These are phyloP conservation scores for Zoysia pacifica DNA, from an alignment of 176 grass and related monocot species.

Conservation along the genomic window DNA sequence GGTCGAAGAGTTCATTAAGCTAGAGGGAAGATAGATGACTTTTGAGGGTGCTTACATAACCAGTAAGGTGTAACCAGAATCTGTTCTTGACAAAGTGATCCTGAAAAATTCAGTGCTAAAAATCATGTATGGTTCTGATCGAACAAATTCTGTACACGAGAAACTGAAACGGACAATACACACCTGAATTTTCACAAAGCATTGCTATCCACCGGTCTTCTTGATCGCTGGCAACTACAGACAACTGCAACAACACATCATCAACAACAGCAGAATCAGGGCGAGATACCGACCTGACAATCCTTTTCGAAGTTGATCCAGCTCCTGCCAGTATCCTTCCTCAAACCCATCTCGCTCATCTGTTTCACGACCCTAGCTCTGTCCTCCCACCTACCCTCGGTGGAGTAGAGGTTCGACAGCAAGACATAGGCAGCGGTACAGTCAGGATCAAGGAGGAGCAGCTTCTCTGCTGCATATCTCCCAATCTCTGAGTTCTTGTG, in stretches of 20 bases:
- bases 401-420: constrained; percentile 75
- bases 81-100: not conserved
- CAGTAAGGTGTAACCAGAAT: not conserved
- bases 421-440: constrained; percentile 66
- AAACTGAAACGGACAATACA: not conserved
- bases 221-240: constrained; percentile 45
- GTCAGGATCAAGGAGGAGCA: constrained; percentile 54
- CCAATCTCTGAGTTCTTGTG: constrained; percentile 63
- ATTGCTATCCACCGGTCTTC: constrained; percentile 44
- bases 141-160: not conserved
- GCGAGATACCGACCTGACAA: constrained; percentile 34
- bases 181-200: constrained; percentile 19
- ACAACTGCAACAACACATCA: constrained; percentile 47
- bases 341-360: constrained; percentile 67
- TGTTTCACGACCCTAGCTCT: constrained; percentile 58
- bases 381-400: constrained; percentile 67
- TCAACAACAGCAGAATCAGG: constrained; percentile 38
- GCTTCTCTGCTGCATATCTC: constrained; percentile 63
- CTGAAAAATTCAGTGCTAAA: not conserved
- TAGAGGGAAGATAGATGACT: not conserved
- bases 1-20: not conserved
- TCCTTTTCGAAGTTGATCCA: constrained; percentile 79
- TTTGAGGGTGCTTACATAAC: not conserved
- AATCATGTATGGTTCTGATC: not conserved
- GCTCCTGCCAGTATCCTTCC: constrained; percentile 87